These are phyloP conservation scores for Luzula sylvatica DNA, from an alignment of 176 grass and related monocot genomes.

Conservation along the genomic window DNA sequence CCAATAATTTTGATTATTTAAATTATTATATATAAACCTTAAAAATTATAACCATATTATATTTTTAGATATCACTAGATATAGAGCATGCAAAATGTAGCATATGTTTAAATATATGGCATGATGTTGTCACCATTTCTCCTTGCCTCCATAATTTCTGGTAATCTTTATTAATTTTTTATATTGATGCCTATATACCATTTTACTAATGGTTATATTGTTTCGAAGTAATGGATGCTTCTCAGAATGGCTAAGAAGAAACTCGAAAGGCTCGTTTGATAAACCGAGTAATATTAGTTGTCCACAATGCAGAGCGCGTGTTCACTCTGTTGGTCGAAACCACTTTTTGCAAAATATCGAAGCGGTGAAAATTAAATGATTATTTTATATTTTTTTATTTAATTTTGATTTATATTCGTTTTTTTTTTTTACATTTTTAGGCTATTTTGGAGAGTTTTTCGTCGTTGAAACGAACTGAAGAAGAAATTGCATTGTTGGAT, in stretches of 20 bases:
- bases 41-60: slow-evolving; percentile 19
- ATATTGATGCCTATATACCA: slow-evolving; percentile 1
- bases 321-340: slow-evolving; percentile 91
- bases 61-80: slow-evolving; percentile 63
- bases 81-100: slow-evolving; percentile 96
- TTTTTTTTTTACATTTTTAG: slow-evolving; percentile 35
- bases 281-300: slow-evolving; percentile 48
- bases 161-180: slow-evolving; percentile 23
- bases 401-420: neutral
- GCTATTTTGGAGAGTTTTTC: slow-evolving; percentile 75
- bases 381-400: slow-evolving; percentile 1
- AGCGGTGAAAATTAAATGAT: slow-evolving; percentile 32
- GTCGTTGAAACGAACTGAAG: slow-evolving; percentile 59
- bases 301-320: slow-evolving; percentile 71
- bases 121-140: slow-evolving; percentile 95
- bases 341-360: slow-evolving; percentile 95
- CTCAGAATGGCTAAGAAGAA: slow-evolving; percentile 94
- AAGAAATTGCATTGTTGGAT: slow-evolving; percentile 81
- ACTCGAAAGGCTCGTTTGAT: slow-evolving; percentile 40
- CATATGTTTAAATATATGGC: slow-evolving; percentile 97
- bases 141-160: slow-evolving; percentile 97
- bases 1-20: neutral
- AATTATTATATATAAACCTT: neutral
- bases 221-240: slow-evolving; percentile 86
- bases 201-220: slow-evolving; percentile 17